A percentile compares a stretch with the other conserved stretches of the same genome.
Conservation (phyloP, 2,329 filamentous ascomycete species). For the Cordyceps farinosa region DNA sequence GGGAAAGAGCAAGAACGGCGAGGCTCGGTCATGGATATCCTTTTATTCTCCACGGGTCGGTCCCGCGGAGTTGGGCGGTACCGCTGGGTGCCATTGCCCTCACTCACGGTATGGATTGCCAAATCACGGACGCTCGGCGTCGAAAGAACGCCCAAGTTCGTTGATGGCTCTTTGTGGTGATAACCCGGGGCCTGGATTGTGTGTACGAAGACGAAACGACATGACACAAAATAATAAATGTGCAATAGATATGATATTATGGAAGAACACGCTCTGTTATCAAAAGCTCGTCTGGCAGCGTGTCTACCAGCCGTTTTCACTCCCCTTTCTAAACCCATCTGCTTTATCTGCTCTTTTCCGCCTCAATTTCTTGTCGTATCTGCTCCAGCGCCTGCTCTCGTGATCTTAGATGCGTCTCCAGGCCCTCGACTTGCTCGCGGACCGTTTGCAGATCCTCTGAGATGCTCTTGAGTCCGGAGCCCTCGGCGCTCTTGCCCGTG, state of each 20-base stretch:
- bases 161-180: constrained; percentile 47
- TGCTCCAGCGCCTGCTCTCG: constrained; percentile 73
- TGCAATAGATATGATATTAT: constrained; percentile 7
- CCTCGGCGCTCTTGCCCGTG: constrained; percentile 63
- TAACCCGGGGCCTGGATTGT: neutral
- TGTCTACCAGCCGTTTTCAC: constrained; percentile 19
- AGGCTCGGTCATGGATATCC: constrained; percentile 45
- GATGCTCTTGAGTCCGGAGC: constrained; percentile 71
- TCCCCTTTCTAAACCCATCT: constrained; percentile 57
- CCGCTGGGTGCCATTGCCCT: constrained; percentile 47
- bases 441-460: constrained; percentile 84
- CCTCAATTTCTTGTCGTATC: constrained; percentile 77
- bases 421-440: constrained; percentile 87
- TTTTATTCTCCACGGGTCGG: constrained; percentile 48
- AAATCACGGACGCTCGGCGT: constrained; percentile 51
- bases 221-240: neutral
- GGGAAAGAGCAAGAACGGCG: constrained; percentile 44
- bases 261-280: constrained; percentile 3
- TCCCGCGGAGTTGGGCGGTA: constrained; percentile 48
- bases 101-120: constrained; percentile 46
- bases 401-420: constrained; percentile 76
- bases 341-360: constrained; percentile 83
- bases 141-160: constrained; percentile 43
- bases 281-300: neutral
- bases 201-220: neutral